phyloP scores from a whole-genome alignment of 257 asterid species.

The Scutellaria baicalensis region DNA sequence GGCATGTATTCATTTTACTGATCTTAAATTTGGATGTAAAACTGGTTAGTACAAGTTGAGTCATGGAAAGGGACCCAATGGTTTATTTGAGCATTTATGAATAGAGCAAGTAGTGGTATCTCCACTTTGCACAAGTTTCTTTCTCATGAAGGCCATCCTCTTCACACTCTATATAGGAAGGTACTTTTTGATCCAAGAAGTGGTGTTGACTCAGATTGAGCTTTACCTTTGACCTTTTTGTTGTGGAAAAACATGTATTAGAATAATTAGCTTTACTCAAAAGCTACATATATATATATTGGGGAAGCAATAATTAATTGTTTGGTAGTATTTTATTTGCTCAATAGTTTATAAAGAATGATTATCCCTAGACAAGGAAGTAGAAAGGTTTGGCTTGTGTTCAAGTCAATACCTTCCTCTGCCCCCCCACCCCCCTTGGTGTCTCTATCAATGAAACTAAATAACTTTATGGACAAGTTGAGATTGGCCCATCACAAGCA shows the following conservation, averaged over 20 bases:
- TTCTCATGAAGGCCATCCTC: conserved; percentile 18
- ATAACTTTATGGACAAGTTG: conserved; percentile 73
- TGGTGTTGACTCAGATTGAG: conserved; percentile 47
- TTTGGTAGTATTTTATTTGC: conserved; percentile 2
- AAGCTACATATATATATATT: conserved; percentile 35
- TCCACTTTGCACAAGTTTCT: conserved; percentile 40
- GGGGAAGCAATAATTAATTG: conserved; percentile 38
- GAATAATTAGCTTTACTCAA: conserved; percentile 53
- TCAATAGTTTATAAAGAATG: conserved; percentile 8
- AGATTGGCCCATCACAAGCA: conserved; percentile 55
- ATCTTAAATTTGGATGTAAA: conserved; percentile 6
- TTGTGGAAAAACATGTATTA: conserved; percentile 38
- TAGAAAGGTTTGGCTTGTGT: conserved; percentile 22
- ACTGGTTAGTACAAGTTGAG: conserved; percentile 8
- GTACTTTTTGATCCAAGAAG: conserved; percentile 24
- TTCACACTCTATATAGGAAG: not conserved
- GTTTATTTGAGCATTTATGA: conserved; percentile 9
- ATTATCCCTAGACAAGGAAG: conserved; percentile 18
- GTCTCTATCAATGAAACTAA: conserved; percentile 62
- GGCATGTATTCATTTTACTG: conserved; percentile 22
- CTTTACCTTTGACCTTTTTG: conserved; percentile 49
- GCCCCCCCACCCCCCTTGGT: conserved; percentile 1
- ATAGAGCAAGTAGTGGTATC: conserved; percentile 38
- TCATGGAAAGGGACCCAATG: conserved; percentile 14
- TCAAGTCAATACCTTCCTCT: conserved; percentile 21